Conservation (phyloP, 139 green algal species). For the Diplosphaera chodatii region DNA sequence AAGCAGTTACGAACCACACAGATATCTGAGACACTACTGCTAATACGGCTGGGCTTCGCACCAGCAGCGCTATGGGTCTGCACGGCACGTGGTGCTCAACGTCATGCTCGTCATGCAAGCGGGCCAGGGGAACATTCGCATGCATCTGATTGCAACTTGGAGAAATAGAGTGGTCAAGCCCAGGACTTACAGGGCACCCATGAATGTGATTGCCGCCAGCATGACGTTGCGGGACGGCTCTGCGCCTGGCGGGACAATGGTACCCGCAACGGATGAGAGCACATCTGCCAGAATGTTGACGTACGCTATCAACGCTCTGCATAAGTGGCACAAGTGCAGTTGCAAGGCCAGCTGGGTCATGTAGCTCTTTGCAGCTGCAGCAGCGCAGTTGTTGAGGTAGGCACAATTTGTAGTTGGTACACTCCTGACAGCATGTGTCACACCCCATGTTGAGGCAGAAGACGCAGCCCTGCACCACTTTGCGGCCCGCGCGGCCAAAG, state of each 20-base stretch:
- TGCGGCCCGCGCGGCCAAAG: conserved; percentile 23
- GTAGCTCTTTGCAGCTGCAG: too few species aligned
- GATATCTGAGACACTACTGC: conserved; percentile 45
- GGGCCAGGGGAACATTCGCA: too few species aligned
- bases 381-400: conserved; percentile 40
- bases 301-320: conserved; percentile 58
- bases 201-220: conserved; percentile 27
- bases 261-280: conserved; percentile 64
- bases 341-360: too few species aligned
- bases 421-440: background rate
- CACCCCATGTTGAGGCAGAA: conserved; percentile 31
- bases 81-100: background rate
- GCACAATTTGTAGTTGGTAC: conserved; percentile 22
- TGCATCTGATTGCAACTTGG: background rate
- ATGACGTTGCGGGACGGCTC: conserved; percentile 64
- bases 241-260: conserved; percentile 69
- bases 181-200: background rate
- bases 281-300: conserved; percentile 79
- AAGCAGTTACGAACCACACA: conserved; percentile 67
- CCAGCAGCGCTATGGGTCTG: conserved; percentile 44
- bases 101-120: background rate
- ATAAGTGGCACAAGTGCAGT: conserved; percentile 22
- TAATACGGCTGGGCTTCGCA: conserved; percentile 54
- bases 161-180: too few species aligned
- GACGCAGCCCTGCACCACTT: conserved; percentile 24